Evolutionary conservation across 2,329 filamentous ascomycete species (phyloP), one percentile per base, ranked within the genome.

Genomic region (Pestalotiopsis sp.): DNA sequence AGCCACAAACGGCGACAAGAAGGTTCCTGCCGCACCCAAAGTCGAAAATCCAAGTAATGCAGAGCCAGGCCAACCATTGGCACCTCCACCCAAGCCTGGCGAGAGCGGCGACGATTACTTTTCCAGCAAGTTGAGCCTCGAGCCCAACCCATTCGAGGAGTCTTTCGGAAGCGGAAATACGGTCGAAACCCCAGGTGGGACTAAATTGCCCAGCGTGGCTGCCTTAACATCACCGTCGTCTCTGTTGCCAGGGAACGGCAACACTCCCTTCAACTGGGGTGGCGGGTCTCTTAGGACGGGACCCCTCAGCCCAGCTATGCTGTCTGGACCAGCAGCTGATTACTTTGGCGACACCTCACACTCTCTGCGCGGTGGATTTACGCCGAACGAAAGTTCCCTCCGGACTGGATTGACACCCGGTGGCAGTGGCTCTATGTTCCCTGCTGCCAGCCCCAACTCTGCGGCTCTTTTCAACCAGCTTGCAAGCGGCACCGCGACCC

Each of bases 121-220:
- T 79, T 87, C 87, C 66, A 85, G 84, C 69, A 84, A 87, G 71
- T 86, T 94, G 78, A 91, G 89, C 75, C 88, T 92, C 79, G 96
- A 98, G 84, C 94, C 94, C 70, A 98, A 99, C 81, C 95, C 96
- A 9, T 98, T 99, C 77, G 96, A 98, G 80, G 94, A 96, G 81
- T 98, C 95, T 6, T 99, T 99, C 79, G 91, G 90, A 57, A 86
- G 84, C 52, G 80, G 88, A 71, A 84, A 84, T 67, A 83, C 86
- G 27, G 88, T 90, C 74, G 94, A 97, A 79, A 97, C 95, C 39
- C 94, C 95, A 17, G 93, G 94, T 74, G 92, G 89, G 72, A 90
- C 89, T 69, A 91, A 97, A 76, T 85, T 99, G 71, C 96, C 96
- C 65, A 93, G 95, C 17, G 94, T 98, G 74, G 94, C 94, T 61